Evolutionary conservation across 805 yeast genomes (phyloP), one percentile per base, ranked within the genome.

Genomic region (Metschnikowia orientalis): DNA sequence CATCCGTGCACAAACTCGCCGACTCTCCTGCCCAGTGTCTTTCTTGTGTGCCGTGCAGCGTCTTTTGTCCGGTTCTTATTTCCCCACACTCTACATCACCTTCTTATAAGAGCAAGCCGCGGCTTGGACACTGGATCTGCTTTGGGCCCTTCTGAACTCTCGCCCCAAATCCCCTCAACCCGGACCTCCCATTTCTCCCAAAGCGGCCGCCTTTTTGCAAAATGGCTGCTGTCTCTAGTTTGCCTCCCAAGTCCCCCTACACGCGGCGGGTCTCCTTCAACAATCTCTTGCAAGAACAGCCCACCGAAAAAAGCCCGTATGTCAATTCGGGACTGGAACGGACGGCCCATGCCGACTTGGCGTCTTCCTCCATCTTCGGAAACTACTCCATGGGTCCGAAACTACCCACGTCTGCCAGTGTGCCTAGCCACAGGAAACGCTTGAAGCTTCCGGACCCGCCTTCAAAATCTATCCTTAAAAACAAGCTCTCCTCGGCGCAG

Each of bases 191-290:
- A 8, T 26, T 11, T n/a, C n/a, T n/a, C n/a, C n/a, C n/a, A n/a
- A n/a, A n/a, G n/a, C n/a, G n/a, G n/a, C n/a, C n/a, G n/a, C n/a
- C n/a, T n/a, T n/a, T n/a, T n/a, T n/a, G n/a, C 6, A 22, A n/a
- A 5, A 40, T 40, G 40, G 35, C 37, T 4, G n/a, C 35, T 6
- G 38, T 24, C 18, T 26, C 38, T 10, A 27, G 35, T 6, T 21
- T 23, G 6, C 6, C 34, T 9, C 28, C 32, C 5, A 28, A 18
- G 17, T 31, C 33, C 13, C 41, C 39, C 13, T 47, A 42, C 37
- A 23, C 66, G 8, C 41, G 71, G 32, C 48, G 73, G 28, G 75
- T 69, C 3, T 67, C 73, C 9, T 69, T 69, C 52, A 66, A 64
- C 43, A 66, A 67, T 40, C 44, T 68, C 26, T 50, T 56, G 23